Evolutionary conservation across 306 rosid genomes (phyloP).

Genomic region (Quercus bicolor): DNA sequence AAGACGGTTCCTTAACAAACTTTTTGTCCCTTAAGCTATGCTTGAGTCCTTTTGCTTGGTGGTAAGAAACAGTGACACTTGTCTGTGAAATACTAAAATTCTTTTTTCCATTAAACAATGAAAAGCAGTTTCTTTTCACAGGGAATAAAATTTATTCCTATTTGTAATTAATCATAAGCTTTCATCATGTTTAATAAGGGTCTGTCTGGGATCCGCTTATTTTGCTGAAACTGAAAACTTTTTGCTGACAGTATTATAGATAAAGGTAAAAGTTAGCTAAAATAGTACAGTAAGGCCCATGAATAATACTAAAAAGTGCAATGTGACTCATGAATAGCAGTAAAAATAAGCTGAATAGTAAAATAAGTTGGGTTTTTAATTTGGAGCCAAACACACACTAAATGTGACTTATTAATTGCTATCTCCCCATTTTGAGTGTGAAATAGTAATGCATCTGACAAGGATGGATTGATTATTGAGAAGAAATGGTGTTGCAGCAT

Average conservation of each 20-base stretch:
- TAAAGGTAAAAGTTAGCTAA: too few species aligned
- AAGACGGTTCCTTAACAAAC: not conserved
- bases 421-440: not conserved
- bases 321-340: too few species aligned
- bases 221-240: too few species aligned
- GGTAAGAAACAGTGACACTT: not conserved
- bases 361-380: too few species aligned
- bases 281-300: too few species aligned
- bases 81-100: not conserved
- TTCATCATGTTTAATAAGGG: not conserved
- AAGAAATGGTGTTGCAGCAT: not conserved
- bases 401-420: not conserved
- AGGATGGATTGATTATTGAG: not conserved
- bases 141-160: not conserved
- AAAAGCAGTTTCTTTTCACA: not conserved
- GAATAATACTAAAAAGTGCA: too few species aligned
- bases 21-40: not conserved
- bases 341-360: too few species aligned
- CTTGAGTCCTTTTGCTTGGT: not conserved
- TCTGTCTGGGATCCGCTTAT: fast-evolving
- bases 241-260: too few species aligned
- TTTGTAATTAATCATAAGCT: not conserved
- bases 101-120: not conserved
- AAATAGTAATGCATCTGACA: not conserved
- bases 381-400: too few species aligned